Evolutionary conservation across 2,329 filamentous ascomycete species (phyloP), one percentile per base, ranked within the genome.

Genomic region (Clonostachys chloroleuca): DNA sequence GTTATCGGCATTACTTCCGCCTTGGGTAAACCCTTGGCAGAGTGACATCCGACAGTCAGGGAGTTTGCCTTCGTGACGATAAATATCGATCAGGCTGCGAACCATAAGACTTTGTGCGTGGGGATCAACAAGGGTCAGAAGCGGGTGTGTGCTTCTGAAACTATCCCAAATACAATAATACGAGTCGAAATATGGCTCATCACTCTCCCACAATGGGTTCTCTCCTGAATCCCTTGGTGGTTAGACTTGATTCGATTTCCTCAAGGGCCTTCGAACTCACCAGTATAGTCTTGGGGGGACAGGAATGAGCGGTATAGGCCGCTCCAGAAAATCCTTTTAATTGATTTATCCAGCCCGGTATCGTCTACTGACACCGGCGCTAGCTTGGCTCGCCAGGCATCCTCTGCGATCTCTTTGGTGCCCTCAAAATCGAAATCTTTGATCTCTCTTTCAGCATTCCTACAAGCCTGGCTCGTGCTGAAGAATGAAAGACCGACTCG

Each of bases 1-100:
- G 10, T 88, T 74, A 55, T 91, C 87, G 3, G 86, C 84, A 52
- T 91, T 90, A 1, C 84, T 88, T 0, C 87, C 87, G 12, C 87
- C 87, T 61, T 91, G 87, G 0, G 84, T 87, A 60, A 76, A 88
- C 0, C 87, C 87, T 59, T 89, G 89, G 64, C 81, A 87, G 14
- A 90, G 76, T 2, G 78, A 82, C 86, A 91, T 91, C 35, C 86
- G 75, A 59, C 87, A 91, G 63, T 92, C 87, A 0, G 87, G 87
- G 2, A 92, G 68, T 54, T 78, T 87, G 8, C 82, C 82, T 9
- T 84, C 80, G 56, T 86, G 76, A 12, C 75, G 73, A 59, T 89
- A 92, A 9, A 84, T 86, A 52, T 91, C 87, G 4, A 92, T 71
- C 41, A 92, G 65, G 49, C 83, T 83, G 24, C 85, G 76, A 9